Evolutionary conservation across 106 monocot genomes (phyloP).

Genomic region (Narthecium ossifragum): DNA sequence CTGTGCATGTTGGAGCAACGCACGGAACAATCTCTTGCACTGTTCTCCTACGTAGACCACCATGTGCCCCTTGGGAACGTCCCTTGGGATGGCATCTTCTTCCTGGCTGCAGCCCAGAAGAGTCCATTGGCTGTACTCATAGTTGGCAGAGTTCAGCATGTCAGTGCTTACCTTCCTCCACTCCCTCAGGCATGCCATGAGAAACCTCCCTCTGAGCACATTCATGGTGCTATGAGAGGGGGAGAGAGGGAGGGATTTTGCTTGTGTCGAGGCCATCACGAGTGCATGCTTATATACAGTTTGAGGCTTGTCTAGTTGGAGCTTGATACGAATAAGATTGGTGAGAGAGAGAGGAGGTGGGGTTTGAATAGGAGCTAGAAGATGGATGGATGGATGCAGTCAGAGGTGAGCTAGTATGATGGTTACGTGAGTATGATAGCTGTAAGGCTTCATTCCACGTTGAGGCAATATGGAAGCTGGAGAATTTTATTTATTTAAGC

Average conservation of each 20-base stretch:
- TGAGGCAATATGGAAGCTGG: too few species aligned
- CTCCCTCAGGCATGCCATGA: constrained; percentile 9
- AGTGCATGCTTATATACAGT: too few species aligned
- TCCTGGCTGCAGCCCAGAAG: background rate
- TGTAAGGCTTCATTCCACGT: too few species aligned
- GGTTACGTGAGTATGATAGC: too few species aligned
- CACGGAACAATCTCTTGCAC: constrained; percentile 28
- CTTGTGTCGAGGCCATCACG: too few species aligned
- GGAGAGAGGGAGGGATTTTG: background rate
- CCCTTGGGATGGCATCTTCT: constrained; percentile 12
- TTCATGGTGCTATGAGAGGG: background rate
- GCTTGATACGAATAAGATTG: too few species aligned
- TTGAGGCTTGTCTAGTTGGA: too few species aligned
- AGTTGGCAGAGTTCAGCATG: background rate
- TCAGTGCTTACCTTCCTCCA: constrained; percentile 11
- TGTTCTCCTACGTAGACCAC: constrained; percentile 34
- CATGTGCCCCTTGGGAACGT: constrained; percentile 35
- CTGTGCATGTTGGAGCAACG: constrained; percentile 22
- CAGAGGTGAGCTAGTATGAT: too few species aligned
- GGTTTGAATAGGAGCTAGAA: too few species aligned
- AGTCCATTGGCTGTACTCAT: background rate
- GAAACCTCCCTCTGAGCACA: background rate
- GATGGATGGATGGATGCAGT: too few species aligned
- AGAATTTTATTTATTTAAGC: too few species aligned
- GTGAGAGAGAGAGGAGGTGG: background rate